These are phyloP conservation scores for Pseudonectria buxi DNA, from an alignment of 2,329 filamentous ascomycete species.

Conservation along the genomic window DNA sequence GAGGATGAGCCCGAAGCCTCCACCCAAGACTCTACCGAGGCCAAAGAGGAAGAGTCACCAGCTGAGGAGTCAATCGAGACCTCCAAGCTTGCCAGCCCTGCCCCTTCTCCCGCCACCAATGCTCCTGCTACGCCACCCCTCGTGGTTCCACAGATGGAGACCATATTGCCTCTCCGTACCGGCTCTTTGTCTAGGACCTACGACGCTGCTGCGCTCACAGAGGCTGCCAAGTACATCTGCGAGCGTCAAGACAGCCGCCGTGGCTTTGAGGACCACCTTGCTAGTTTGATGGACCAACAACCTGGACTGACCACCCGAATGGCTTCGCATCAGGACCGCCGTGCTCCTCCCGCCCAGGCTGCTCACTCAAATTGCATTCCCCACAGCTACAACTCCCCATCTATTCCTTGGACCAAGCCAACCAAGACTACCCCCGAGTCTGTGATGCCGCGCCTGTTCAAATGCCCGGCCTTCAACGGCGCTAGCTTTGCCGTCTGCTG, in stretches of 20 bases:
- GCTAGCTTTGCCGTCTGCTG: conserved; percentile 76
- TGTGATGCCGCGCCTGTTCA: conserved; percentile 1
- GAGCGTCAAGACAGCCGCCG: conserved; percentile 15
- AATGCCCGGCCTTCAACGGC: conserved; percentile 11
- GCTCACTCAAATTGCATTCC: neutral
- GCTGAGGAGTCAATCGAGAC: neutral
- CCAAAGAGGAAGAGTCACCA: neutral
- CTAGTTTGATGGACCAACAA: conserved; percentile 19
- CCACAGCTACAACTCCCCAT: neutral
- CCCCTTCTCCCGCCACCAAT: conserved; percentile 5
- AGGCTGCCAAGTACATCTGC: conserved; percentile 20
- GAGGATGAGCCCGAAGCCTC: conserved; percentile 42
- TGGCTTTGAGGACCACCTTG: conserved; percentile 23
- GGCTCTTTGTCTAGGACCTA: conserved; percentile 21
- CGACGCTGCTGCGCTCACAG: conserved; percentile 19
- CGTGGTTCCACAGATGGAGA: conserved; percentile 11
- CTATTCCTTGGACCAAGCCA: neutral
- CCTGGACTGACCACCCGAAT: conserved; percentile 7
- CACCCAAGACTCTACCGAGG: conserved; percentile 1
- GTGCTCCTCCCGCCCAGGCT: neutral
- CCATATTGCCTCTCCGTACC: conserved; percentile 17
- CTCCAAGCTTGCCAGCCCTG: neutral
- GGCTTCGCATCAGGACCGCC: neutral
- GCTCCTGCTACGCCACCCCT: conserved; percentile 7
- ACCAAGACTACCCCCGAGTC: neutral